Base-by-base conservation (phyloP, 345 rosid species). In the Clausena lansium region DNA sequence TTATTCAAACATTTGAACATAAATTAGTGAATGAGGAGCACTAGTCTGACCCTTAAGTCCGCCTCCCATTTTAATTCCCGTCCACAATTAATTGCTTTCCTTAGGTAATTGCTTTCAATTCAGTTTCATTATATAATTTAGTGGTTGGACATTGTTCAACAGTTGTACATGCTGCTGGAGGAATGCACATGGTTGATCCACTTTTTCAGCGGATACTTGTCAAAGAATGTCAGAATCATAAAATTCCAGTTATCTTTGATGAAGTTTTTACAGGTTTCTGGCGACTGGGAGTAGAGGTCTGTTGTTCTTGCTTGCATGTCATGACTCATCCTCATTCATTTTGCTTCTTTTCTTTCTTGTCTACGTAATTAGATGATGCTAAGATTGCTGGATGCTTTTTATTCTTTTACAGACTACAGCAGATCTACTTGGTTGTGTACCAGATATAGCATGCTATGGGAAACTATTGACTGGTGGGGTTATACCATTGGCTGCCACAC, bases 181-280 rank as follows among this genome's bases (percentile, higher is more conserved):
- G 99, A 74, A 96, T 96, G 99, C 92, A 87, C 78, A 90, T 94
- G 97, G 84, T 96, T 81, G 98, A 96, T 88, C 99, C 98, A 32
- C 97, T 96, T 75, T 96, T 91, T 81, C 99, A 96, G 82, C 84
- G 94, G 77, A 84, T 88, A 77, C 94, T 96, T 72, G 91, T 96
- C 77, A 87, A 83, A n/a, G 97, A 92, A 83, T 92, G 97, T 73
- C 97, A 85, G 66, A 83, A 69, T 17, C 83, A 78, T 70, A 91
- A 88, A 65, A 94, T 96, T 80, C 99, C 99, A 70, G 89, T 94
- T 28, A 91, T 96, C 75, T 92, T 92, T 73, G 99, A 96, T 88
- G 99, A 96, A 84, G 98, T 96, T 74, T 96, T 94, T 83, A 88
- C 98, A 1, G 99, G 98, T 59, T 95, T 92, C 82, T 96, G 99